A percentile compares a stretch with the other conserved stretches of the same genome.
These are phyloP conservation scores for Fraxinus floribunda DNA, from an alignment of 305 asterid genomes.

Conservation along the genomic window DNA sequence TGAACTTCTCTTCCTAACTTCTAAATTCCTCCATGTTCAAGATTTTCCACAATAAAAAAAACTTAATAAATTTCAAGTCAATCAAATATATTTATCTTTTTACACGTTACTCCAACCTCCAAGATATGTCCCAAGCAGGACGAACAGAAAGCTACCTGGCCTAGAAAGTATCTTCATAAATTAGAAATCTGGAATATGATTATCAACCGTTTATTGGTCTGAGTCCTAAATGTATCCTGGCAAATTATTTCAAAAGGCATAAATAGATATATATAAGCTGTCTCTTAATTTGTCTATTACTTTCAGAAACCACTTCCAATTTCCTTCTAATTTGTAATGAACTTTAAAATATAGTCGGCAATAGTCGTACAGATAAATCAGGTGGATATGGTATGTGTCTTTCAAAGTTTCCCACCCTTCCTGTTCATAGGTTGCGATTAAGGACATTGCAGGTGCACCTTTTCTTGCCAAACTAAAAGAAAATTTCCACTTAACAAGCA, in stretches of 20 bases:
- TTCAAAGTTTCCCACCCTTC: not conserved
- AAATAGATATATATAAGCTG: not conserved
- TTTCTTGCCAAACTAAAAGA: not conserved
- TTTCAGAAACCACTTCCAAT: not conserved
- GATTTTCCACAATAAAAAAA: not conserved
- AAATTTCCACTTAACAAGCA: not conserved
- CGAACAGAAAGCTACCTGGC: not conserved
- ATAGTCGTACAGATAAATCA: not conserved
- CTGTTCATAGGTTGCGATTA: not conserved
- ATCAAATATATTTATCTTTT: not conserved
- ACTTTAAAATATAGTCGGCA: not conserved
- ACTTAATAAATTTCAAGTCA: not conserved
- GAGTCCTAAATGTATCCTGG: not conserved
- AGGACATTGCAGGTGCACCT: not conserved
- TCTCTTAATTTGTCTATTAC: conserved; percentile 6
- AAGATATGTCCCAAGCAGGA: not conserved
- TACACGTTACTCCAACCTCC: not conserved
- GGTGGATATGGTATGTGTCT: not conserved
- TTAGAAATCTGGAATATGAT: not conserved
- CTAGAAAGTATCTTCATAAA: not conserved
- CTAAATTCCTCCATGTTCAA: not conserved
- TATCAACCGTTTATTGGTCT: not conserved
- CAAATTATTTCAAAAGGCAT: not conserved
- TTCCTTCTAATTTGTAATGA: not conserved
- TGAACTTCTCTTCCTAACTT: not conserved